Percentiles rank a stretch among this genome's conserved stretches.
Evolutionary conservation across 2,329 filamentous ascomycete genomes (phyloP).

Genomic region (Ophiostoma novo-ulmi): DNA sequence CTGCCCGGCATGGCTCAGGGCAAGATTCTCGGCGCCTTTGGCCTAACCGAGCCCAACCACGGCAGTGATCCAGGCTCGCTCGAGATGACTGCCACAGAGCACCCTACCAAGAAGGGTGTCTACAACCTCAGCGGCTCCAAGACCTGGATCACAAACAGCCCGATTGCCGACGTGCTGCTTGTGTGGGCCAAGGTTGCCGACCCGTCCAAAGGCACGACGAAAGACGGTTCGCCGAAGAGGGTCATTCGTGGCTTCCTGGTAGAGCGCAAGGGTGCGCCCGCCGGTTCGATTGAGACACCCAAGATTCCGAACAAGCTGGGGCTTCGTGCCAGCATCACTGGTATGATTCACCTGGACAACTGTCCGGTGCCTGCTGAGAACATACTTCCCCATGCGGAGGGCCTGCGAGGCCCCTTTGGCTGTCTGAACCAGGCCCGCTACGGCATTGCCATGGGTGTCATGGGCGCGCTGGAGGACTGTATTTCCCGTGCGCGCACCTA

Average conservation of each 20-base stretch:
- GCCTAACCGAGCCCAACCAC: slow-evolving; percentile 82
- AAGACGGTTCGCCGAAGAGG: slow-evolving; percentile 25
- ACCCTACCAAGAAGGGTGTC: slow-evolving; percentile 72
- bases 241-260: slow-evolving; percentile 82
- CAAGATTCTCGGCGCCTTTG: slow-evolving; percentile 72
- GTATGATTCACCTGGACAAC: slow-evolving; percentile 94
- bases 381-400: slow-evolving; percentile 90
- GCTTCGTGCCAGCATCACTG: slow-evolving; percentile 85
- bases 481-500: slow-evolving; percentile 76
- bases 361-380: slow-evolving; percentile 84
- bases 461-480: slow-evolving; percentile 91
- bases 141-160: slow-evolving; percentile 90
- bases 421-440: slow-evolving; percentile 92
- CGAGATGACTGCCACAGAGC: slow-evolving; percentile 72
- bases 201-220: slow-evolving; percentile 60
- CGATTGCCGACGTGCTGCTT: slow-evolving; percentile 72
- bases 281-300: slow-evolving; percentile 86
- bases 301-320: slow-evolving; percentile 93
- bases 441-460: slow-evolving; percentile 89
- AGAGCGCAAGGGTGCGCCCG: slow-evolving; percentile 76
- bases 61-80: slow-evolving; percentile 81
- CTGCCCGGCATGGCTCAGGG: slow-evolving; percentile 72
- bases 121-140: slow-evolving; percentile 70
- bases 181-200: slow-evolving; percentile 91
- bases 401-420: slow-evolving; percentile 80